Evolutionary conservation across 2,329 filamentous ascomycete species (phyloP).

Genomic region (Phialophora macrospora): DNA sequence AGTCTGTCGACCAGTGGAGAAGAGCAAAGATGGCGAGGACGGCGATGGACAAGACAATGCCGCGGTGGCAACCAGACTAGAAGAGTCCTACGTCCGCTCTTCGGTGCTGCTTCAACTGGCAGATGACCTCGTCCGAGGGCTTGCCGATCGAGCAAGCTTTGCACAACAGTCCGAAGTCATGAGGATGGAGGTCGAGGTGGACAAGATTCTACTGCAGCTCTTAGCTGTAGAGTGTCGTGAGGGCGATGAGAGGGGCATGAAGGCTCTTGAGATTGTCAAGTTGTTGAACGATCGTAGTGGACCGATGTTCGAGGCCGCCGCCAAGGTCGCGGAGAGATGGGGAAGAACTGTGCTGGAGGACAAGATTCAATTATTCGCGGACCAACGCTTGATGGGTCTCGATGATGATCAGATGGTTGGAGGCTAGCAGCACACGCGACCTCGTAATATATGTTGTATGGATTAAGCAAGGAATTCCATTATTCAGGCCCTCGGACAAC

Average conservation of each 20-base stretch:
- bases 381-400: slow-evolving; percentile 67
- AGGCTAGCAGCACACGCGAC: not conserved
- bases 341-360: slow-evolving; percentile 77
- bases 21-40: slow-evolving; percentile 22
- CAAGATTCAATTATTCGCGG: slow-evolving; percentile 86
- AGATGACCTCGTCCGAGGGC: slow-evolving; percentile 72
- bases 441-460: too few species aligned
- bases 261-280: slow-evolving; percentile 85
- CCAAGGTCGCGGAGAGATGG: slow-evolving; percentile 86
- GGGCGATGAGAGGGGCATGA: slow-evolving; percentile 92
- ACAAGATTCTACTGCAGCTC: slow-evolving; percentile 88
- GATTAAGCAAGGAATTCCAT: too few species aligned
- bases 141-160: slow-evolving; percentile 57
- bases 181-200: slow-evolving; percentile 78
- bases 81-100: slow-evolving; percentile 80
- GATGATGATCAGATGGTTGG: slow-evolving; percentile 44
- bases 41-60: slow-evolving; percentile 41
- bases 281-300: slow-evolving; percentile 84
- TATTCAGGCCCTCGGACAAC: too few species aligned
- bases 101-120: slow-evolving; percentile 74
- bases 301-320: slow-evolving; percentile 88
- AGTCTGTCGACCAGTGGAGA: slow-evolving; percentile 60
- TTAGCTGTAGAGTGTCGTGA: slow-evolving; percentile 88
- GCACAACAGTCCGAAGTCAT: slow-evolving; percentile 70
- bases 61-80: slow-evolving; percentile 65